Percentiles rank a stretch among this genome's conserved stretches.
phyloP scores from a whole-genome alignment of 1,284 basidiomycete genomes.

The Cutaneotrichosporon dermatis region DNA sequence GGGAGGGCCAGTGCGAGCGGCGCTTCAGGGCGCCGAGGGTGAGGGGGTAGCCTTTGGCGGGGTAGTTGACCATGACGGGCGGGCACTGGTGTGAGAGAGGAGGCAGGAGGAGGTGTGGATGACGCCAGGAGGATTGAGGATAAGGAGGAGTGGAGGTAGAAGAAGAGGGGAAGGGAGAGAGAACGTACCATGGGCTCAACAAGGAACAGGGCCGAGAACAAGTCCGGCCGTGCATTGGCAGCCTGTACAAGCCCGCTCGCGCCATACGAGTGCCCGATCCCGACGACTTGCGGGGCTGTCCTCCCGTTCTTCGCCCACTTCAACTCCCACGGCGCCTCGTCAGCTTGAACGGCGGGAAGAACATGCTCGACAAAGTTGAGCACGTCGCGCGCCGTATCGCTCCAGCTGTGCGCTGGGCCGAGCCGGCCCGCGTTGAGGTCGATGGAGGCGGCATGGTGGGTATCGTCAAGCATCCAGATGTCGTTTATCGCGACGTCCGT shows the following conservation, averaged over 20 bases:
- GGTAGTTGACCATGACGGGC: constrained; percentile 12
- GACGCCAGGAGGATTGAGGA: too few relatives aligned
- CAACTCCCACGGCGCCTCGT: constrained; percentile 32
- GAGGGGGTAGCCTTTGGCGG: constrained; percentile 17
- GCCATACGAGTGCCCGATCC: constrained; percentile 76
- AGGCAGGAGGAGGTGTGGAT: too few relatives aligned
- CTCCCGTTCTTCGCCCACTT: constrained; percentile 48
- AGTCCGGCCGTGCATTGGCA: constrained; percentile 58
- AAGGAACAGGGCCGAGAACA: constrained; percentile 70
- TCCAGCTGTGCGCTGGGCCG: constrained; percentile 40
- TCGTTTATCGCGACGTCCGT: constrained; percentile 56
- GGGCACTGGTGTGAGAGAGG: constrained; percentile 27
- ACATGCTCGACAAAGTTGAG: constrained; percentile 47
- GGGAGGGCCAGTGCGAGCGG: constrained; percentile 58
- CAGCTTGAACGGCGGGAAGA: constrained; percentile 40
- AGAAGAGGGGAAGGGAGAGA: too few relatives aligned
- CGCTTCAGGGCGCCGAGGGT: constrained; percentile 58
- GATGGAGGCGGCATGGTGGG: constrained; percentile 70
- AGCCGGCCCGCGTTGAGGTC: constrained; percentile 60
- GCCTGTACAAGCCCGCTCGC: constrained; percentile 63
- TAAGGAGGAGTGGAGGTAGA: too few relatives aligned
- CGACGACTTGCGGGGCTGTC: constrained; percentile 45
- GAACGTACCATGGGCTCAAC: constrained; percentile 63
- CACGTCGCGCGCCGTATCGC: constrained; percentile 48
- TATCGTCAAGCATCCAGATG: constrained; percentile 71